These are phyloP conservation scores for Picochlorum sp. DNA, from an alignment of 139 green algal species.

Conservation along the genomic window DNA sequence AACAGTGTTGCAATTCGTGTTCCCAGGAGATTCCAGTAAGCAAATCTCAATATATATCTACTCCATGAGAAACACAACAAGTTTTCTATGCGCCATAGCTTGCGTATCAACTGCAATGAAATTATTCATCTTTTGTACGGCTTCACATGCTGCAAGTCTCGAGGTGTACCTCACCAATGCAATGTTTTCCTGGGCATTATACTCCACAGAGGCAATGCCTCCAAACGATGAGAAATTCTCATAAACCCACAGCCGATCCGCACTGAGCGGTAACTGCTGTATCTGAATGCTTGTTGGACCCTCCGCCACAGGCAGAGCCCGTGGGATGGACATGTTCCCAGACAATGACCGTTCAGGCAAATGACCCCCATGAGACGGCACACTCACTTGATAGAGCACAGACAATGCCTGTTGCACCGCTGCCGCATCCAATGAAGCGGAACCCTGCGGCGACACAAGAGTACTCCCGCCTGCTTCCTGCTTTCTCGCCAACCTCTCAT, in stretches of 20 bases:
- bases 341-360: no score
- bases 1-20: no score
- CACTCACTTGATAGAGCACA: no score
- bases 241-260: constrained; percentile 33
- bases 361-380: no score
- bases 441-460: no score
- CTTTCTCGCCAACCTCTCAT: constrained; percentile 13
- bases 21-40: no score
- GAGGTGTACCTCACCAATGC: constrained; percentile 18
- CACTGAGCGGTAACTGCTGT: constrained; percentile 11
- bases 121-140: background rate
- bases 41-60: no score
- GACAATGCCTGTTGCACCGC: no score
- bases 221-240: constrained; percentile 32
- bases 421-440: no score
- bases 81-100: constrained; percentile 9
- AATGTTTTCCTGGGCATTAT: constrained; percentile 19
- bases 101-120: constrained; percentile 19
- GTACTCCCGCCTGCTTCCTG: background rate
- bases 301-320: no score
- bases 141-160: constrained; percentile 22
- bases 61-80: no score
- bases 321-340: no score
- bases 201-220: constrained; percentile 8
- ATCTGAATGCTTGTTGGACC: constrained; percentile 5